A percentile compares a stretch with the other conserved stretches of the same genome.
These are phyloP conservation scores for Tuber calosporum DNA, from an alignment of 495 filamentous ascomycete genomes.

Conservation along the genomic window DNA sequence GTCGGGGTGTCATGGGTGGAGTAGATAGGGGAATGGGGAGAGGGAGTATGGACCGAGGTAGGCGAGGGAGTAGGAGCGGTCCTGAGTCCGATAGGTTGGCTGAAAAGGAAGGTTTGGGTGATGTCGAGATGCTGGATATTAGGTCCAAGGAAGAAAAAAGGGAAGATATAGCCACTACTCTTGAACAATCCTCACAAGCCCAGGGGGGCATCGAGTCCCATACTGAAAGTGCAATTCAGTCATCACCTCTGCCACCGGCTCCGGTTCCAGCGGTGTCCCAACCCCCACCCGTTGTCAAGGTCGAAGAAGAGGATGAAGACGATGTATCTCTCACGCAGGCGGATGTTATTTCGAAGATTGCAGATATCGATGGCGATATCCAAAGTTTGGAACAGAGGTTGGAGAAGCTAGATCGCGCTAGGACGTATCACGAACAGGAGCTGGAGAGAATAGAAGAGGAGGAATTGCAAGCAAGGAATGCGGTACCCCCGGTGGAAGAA, in stretches of 20 bases:
- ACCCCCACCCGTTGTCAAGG: slow-evolving; percentile 23
- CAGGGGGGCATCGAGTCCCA: slow-evolving; percentile 16
- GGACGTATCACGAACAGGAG: slow-evolving; percentile 24
- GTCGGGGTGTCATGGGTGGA: slow-evolving; percentile 17
- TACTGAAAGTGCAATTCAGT: slow-evolving; percentile 8
- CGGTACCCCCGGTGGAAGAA: slow-evolving; percentile 7
- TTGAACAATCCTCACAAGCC: slow-evolving; percentile 10
- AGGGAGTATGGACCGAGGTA: slow-evolving; percentile 14
- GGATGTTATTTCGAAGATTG: slow-evolving; percentile 36
- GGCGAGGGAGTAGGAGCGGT: slow-evolving; percentile 22
- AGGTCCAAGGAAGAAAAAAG: slow-evolving; percentile 27
- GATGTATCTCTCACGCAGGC: slow-evolving; percentile 36
- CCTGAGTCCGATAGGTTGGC: slow-evolving; percentile 20
- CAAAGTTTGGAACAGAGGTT: slow-evolving; percentile 23
- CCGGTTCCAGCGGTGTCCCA: slow-evolving; percentile 9
- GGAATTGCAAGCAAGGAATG: slow-evolving; percentile 18
- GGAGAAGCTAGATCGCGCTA: slow-evolving; percentile 17
- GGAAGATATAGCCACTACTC: slow-evolving; percentile 22
- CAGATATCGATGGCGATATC: slow-evolving; percentile 35
- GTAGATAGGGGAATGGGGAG: slow-evolving; percentile 25
- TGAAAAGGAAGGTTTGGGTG: slow-evolving; percentile 19
- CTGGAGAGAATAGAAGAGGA: slow-evolving; percentile 24
- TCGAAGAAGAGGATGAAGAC: slow-evolving; percentile 39
- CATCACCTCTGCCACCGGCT: slow-evolving; percentile 1
- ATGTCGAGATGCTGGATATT: slow-evolving; percentile 33